Base-by-base conservation (phyloP, 495 filamentous ascomycete genomes). In the Podospora didyma region DNA sequence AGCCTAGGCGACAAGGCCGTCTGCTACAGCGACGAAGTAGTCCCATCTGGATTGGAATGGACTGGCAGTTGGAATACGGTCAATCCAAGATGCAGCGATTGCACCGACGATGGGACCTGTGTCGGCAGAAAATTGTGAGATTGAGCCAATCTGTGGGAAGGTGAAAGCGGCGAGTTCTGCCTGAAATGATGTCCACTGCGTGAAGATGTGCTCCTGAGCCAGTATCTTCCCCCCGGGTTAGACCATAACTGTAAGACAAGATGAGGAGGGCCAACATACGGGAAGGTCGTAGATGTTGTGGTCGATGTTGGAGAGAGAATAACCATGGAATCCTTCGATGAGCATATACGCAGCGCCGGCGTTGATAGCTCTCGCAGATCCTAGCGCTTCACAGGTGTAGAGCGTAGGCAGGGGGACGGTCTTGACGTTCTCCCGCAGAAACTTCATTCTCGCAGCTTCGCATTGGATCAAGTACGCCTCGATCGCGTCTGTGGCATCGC, bases 291-390 rank as follows among this genome's bases (percentile, higher is more conserved):
- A 66, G 19, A 70, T 45, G 49, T 54, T 50, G 16, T 42, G 51
- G 17, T 59, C 49, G 23, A 61, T 46, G 28, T 68, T 56, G 53
- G 62, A 57, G 19, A 70, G 39, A 26, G 60, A 59, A 54, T 62
- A 64, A 10, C 67, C 67, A 51, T 69, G 57, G 53, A 64, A 70
- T 3, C 67, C 67, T 57, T 66, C 63, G 4, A 70, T 59, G 23
- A 70, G 63, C 66, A 70, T 70, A 47, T 69, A 70, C 17, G 54
- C 16, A 12, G 63, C 63, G 35, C 67, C 67, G 3, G 52, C 62
- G 5, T 54, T 26, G 35, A 31, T 26, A 35, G 67, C 66, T 17
- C 37, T 41, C 42, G 48, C 34, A 11, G 60, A 66, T 16, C 60
- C 57, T 14, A 53, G 63, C 22, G 20, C 54, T 21, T 66, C 67